Conservation (phyloP, 495 filamentous ascomycete species). For the Lasiosphaeria miniovina region DNA sequence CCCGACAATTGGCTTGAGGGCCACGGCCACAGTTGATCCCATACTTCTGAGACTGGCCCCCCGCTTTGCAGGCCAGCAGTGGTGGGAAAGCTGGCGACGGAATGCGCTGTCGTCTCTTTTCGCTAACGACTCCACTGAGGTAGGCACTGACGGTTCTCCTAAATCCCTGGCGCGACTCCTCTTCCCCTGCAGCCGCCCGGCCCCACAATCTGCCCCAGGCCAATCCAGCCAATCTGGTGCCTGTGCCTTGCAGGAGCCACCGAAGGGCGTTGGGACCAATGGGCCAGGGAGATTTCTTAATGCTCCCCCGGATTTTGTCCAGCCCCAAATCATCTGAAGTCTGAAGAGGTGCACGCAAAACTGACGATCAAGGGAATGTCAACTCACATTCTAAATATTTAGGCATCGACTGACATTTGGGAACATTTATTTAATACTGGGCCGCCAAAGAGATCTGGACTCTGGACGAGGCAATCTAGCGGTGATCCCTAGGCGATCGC, state of each 20-base stretch:
- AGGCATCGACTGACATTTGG: too few relatives aligned
- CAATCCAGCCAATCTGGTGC: constrained; percentile 37
- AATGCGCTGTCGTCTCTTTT: too few relatives aligned
- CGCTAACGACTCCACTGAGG: too few relatives aligned
- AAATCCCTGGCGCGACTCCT: constrained; percentile 1
- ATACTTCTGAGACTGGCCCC: neutral
- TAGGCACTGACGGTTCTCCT: neutral
- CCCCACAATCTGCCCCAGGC: constrained; percentile 21
- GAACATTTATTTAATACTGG: too few relatives aligned
- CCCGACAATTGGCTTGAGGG: neutral
- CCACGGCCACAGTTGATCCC: neutral
- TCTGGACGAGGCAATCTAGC: neutral
- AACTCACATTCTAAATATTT: too few relatives aligned
- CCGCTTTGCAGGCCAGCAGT: too few relatives aligned
- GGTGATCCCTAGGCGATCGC: neutral
- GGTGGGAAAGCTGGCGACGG: too few relatives aligned
- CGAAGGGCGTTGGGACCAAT: constrained; percentile 4
- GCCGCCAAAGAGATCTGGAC: neutral
- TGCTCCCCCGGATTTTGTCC: too few relatives aligned
- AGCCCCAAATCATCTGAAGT: too few relatives aligned
- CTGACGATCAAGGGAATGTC: too few relatives aligned
- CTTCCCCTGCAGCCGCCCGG: constrained; percentile 14
- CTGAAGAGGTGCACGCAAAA: too few relatives aligned
- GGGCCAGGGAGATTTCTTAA: too few relatives aligned
- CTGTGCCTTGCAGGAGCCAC: constrained; percentile 19